phyloP scores from a whole-genome alignment of 176 grass and related monocot species.

The Oryza brachyantha region DNA sequence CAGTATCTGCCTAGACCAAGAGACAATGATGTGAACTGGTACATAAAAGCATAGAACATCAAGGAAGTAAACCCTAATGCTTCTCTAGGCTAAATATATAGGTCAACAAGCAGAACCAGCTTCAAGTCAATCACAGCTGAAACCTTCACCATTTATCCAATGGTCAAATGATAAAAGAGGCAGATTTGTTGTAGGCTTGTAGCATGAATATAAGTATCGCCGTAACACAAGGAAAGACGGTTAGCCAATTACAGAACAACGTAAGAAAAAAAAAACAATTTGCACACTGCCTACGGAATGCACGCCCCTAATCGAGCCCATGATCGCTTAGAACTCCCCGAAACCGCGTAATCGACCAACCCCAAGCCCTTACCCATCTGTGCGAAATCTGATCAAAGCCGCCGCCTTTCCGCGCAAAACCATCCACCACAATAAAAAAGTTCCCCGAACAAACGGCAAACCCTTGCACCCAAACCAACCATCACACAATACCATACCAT shows the following conservation, averaged over 20 bases:
- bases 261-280: background rate
- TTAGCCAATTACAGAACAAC: background rate
- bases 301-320: background rate
- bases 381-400: slow-evolving; percentile 1
- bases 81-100: background rate
- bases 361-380: slow-evolving; percentile 11
- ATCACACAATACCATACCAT: background rate
- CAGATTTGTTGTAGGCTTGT: too few relatives aligned
- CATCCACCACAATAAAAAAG: background rate
- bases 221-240: background rate
- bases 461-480: background rate
- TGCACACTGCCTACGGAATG: background rate
- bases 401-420: background rate
- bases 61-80: background rate
- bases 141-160: background rate
- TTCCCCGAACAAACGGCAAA: background rate
- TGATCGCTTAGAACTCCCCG: slow-evolving; percentile 1
- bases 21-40: background rate
- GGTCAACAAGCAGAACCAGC: too few relatives aligned
- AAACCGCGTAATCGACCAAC: background rate
- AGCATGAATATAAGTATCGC: background rate
- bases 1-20: background rate
- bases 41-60: background rate
- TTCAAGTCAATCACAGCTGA: background rate
- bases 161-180: background rate